phyloP scores from a whole-genome alignment of 192 early-diverging fungal species.

The Podila epigama region DNA sequence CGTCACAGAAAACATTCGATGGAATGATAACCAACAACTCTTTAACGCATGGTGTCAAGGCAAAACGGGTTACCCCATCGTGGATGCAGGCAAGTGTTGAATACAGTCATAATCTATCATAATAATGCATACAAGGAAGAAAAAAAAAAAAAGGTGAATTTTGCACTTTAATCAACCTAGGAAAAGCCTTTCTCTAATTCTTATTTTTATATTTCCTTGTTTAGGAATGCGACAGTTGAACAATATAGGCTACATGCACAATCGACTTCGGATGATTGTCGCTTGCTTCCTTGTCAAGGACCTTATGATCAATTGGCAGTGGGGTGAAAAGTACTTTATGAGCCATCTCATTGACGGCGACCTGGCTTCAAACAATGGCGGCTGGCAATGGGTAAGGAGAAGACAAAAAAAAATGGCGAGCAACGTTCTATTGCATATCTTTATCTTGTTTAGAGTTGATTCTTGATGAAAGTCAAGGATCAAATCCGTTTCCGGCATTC shows the following conservation, averaged over 20 bases:
- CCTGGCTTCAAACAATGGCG: conserved; percentile 74
- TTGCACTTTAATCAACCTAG: too few relatives aligned
- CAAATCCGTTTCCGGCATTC: too few relatives aligned
- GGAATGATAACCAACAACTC: conserved; percentile 52
- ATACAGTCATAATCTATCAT: too few relatives aligned
- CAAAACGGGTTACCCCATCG: conserved; percentile 70
- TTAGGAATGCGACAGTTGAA: conserved; percentile 66
- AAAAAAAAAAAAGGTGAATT: too few relatives aligned
- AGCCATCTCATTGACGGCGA: conserved; percentile 71
- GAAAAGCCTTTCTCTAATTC: background rate
- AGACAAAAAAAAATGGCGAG: too few relatives aligned
- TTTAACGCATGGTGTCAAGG: conserved; percentile 68
- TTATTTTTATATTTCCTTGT: background rate
- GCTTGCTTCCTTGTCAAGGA: conserved; percentile 59
- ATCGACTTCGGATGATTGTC: conserved; percentile 72
- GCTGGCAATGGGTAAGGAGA: conserved; percentile 68
- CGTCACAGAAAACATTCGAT: conserved; percentile 58
- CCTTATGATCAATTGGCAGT: conserved; percentile 68
- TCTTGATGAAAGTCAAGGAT: background rate
- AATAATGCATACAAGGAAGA: too few relatives aligned
- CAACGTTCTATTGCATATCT: background rate
- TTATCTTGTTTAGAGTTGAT: background rate
- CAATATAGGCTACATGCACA: conserved; percentile 70
- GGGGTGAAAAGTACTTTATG: conserved; percentile 73
- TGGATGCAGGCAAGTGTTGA: too few relatives aligned